Conservation (phyloP, 139 green algal species). For the Eudorina sp. region DNA sequence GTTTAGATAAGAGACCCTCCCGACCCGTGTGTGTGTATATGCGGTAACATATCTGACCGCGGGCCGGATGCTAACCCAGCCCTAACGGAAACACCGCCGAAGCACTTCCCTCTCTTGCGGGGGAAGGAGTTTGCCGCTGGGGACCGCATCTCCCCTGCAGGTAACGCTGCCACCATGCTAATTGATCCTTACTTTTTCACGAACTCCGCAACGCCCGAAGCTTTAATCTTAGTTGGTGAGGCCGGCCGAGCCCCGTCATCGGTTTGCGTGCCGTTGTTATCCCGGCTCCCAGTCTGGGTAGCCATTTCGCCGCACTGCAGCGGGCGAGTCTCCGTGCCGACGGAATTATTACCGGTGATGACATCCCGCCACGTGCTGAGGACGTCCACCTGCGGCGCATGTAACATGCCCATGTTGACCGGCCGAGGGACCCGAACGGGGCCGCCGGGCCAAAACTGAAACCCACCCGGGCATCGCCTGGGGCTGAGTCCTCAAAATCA, state of each 20-base stretch:
- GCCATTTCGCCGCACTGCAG: neutral
- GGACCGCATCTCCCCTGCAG: too few species aligned
- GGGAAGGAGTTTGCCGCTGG: too few species aligned
- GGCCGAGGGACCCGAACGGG: too few species aligned
- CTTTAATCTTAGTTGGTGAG: conserved; percentile 4
- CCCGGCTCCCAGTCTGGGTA: conserved; percentile 30
- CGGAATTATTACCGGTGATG: neutral
- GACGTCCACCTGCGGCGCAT: conserved; percentile 27
- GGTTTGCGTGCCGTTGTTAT: conserved; percentile 37
- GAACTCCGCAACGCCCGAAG: conserved; percentile 11
- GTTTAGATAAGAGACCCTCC: too few species aligned
- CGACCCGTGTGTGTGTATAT: too few species aligned
- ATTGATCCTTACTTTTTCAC: conserved; percentile 11
- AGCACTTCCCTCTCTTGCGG: too few species aligned
- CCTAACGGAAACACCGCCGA: too few species aligned
- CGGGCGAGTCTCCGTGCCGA: conserved; percentile 18
- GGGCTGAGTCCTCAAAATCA: conserved; percentile 4
- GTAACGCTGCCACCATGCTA: too few species aligned
- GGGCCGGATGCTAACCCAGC: too few species aligned
- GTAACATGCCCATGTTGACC: neutral
- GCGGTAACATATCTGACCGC: too few species aligned
- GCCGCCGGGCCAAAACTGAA: neutral
- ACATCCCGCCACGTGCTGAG: conserved; percentile 10
- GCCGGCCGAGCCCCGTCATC: neutral
- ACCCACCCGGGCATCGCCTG: neutral